phyloP scores from a whole-genome alignment of 2,329 filamentous ascomycete genomes.

The Thielaviopsis ethacetica region DNA sequence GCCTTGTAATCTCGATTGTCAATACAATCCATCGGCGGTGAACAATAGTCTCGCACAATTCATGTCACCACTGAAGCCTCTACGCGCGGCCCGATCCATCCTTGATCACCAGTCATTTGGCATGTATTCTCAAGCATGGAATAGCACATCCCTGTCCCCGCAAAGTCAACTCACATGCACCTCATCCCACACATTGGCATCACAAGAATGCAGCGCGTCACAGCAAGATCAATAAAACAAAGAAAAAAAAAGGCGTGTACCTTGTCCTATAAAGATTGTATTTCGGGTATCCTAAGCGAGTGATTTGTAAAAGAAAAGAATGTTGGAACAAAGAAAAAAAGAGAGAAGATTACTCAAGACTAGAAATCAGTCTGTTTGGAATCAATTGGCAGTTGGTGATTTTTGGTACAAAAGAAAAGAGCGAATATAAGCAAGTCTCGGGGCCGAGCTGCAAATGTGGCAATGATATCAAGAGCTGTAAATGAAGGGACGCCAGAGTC shows the following conservation, averaged over 20 bases:
- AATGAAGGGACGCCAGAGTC: neutral
- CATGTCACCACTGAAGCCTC: neutral
- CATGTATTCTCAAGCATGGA: too few species aligned
- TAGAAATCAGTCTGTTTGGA: neutral
- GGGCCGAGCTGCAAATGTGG: neutral
- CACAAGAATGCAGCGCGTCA: neutral
- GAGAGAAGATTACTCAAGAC: neutral
- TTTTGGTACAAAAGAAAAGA: neutral
- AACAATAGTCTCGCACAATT: neutral
- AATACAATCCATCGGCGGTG: neutral
- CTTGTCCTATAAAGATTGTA: slow-evolving; percentile 1
- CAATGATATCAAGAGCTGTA: neutral
- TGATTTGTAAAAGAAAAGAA: neutral
- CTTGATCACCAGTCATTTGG: too few species aligned
- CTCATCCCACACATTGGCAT: too few species aligned
- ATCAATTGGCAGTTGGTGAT: neutral
- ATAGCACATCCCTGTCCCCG: too few species aligned
- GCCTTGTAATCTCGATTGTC: neutral
- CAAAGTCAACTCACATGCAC: too few species aligned
- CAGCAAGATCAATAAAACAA: neutral
- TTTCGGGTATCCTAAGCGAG: slow-evolving; percentile 9
- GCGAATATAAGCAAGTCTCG: neutral
- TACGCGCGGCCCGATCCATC: too few species aligned
- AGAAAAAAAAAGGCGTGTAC: neutral
- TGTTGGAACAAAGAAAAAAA: slow-evolving; percentile 1